Percentiles rank a stretch among this genome's conserved stretches.
These are phyloP conservation scores for Lipomyces mesembrius DNA, from an alignment of 805 yeast genomes.

Conservation along the genomic window DNA sequence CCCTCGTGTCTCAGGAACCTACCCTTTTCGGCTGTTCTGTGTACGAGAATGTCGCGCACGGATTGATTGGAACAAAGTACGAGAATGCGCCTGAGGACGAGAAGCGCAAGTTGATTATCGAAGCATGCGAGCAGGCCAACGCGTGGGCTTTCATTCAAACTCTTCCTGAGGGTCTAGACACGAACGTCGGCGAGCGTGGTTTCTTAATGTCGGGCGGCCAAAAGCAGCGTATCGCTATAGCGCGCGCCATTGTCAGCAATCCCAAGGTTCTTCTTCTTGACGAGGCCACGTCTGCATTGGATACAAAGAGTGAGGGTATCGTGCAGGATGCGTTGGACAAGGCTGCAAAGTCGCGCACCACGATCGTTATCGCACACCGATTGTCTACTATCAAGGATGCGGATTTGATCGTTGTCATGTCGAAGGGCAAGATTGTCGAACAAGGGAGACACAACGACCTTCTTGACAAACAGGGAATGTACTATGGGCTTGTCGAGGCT, in stretches of 20 bases:
- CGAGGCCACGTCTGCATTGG: constrained; percentile 71
- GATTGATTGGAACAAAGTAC: constrained; percentile 51
- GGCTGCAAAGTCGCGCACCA: constrained; percentile 51
- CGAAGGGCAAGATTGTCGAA: constrained; percentile 56
- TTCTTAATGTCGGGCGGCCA: constrained; percentile 71
- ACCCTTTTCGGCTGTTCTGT: constrained; percentile 89
- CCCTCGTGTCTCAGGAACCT: constrained; percentile 96
- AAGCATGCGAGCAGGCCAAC: constrained; percentile 58
- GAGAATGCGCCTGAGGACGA: constrained; percentile 47
- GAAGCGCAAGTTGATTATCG: constrained; percentile 46
- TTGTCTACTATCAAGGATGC: constrained; percentile 79
- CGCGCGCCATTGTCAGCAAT: constrained; percentile 59
- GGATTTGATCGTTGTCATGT: constrained; percentile 58
- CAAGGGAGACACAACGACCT: constrained; percentile 51
- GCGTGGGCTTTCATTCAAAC: constrained; percentile 54
- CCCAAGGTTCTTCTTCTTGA: constrained; percentile 63
- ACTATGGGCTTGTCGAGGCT: constrained; percentile 47
- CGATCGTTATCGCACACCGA: constrained; percentile 86
- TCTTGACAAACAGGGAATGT: constrained; percentile 41
- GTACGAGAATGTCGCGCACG: constrained; percentile 78
- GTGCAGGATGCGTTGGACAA: constrained; percentile 57
- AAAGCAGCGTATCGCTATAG: constrained; percentile 65
- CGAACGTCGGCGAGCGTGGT: constrained; percentile 57
- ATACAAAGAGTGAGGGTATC: constrained; percentile 63
- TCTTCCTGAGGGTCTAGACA: constrained; percentile 59